Percentiles rank a stretch among this genome's conserved stretches.
Evolutionary conservation across 805 yeast species (phyloP).

Genomic region (Clavispora santaluciae): DNA sequence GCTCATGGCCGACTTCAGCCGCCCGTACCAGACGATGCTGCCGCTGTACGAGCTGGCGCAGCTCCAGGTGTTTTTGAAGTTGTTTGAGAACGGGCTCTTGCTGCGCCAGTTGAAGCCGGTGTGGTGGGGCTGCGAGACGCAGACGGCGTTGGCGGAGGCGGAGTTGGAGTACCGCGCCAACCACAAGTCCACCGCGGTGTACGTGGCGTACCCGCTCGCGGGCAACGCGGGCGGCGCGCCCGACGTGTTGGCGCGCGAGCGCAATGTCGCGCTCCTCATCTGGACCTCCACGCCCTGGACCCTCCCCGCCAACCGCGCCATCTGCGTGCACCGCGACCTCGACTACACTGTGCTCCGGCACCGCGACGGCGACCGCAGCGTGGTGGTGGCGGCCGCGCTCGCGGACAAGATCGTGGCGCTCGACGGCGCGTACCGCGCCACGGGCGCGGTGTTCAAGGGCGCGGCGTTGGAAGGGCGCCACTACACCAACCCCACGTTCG

Average conservation of each 20-base stretch:
- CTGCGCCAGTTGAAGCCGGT: conserved; percentile 91
- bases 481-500: conserved; percentile 56
- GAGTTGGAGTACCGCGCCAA: conserved; percentile 81
- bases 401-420: conserved; percentile 32
- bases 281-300: conserved; percentile 99
- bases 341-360: conserved; percentile 46
- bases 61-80: conserved; percentile 58
- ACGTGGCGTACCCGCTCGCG: conserved; percentile 56
- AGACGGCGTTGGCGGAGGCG: conserved; percentile 94
- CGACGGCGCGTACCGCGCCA: conserved; percentile 13
- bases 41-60: conserved; percentile 72
- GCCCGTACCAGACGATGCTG: conserved; percentile 69
- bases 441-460: conserved; percentile 17
- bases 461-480: conserved; percentile 20
- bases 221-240: conserved; percentile 17
- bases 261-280: conserved; percentile 43
- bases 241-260: no score
- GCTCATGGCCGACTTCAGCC: conserved; percentile 77
- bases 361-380: conserved; percentile 36
- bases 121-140: conserved; percentile 93
- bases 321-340: conserved; percentile 60
- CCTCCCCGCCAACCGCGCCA: conserved; percentile 78
- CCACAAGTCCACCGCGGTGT: conserved; percentile 66
- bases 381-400: conserved; percentile 60
- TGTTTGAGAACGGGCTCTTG: conserved; percentile 64